These are phyloP conservation scores for Aschersonia sp. DNA, from an alignment of 2,329 filamentous ascomycete genomes.

Conservation along the genomic window DNA sequence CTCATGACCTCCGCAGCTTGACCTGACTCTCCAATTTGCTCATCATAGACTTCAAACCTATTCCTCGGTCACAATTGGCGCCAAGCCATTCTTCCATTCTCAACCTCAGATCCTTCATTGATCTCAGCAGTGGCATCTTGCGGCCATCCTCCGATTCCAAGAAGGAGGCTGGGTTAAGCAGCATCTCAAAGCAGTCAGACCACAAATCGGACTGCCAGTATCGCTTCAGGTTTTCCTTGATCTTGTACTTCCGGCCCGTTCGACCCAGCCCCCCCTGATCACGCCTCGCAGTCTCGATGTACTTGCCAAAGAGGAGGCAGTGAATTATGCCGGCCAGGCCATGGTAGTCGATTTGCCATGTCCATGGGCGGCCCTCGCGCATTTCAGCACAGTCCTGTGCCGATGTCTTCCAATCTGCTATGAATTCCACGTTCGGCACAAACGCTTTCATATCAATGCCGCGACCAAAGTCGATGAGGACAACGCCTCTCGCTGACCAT, in stretches of 20 bases:
- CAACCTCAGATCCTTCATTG: constrained; percentile 55
- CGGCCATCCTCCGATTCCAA: constrained; percentile 47
- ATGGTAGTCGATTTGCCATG: constrained; percentile 93
- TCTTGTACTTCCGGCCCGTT: constrained; percentile 54
- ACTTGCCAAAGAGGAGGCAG: constrained; percentile 81
- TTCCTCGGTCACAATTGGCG: constrained; percentile 66
- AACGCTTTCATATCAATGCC: constrained; percentile 90
- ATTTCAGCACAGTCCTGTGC: constrained; percentile 89
- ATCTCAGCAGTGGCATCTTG: constrained; percentile 58
- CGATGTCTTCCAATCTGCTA: constrained; percentile 88
- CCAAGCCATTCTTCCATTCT: constrained; percentile 77
- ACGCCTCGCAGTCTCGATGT: constrained; percentile 65
- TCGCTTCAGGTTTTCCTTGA: constrained; percentile 73
- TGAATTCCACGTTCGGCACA: constrained; percentile 57
- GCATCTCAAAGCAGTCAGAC: constrained; percentile 65
- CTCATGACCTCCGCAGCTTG: constrained; percentile 16
- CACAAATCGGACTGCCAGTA: constrained; percentile 97
- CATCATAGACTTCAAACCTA: constrained; percentile 56
- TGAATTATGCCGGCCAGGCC: constrained; percentile 82
- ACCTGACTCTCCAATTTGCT: constrained; percentile 43
- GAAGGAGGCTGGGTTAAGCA: constrained; percentile 67
- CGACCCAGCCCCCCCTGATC: constrained; percentile 41
- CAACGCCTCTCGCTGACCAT: constrained; percentile 68
- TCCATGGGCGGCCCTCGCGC: constrained; percentile 88
- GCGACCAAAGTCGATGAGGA: constrained; percentile 87